Base-by-base conservation (phyloP, 2,329 filamentous ascomycete species). In the Trichoderma arundinaceum region DNA sequence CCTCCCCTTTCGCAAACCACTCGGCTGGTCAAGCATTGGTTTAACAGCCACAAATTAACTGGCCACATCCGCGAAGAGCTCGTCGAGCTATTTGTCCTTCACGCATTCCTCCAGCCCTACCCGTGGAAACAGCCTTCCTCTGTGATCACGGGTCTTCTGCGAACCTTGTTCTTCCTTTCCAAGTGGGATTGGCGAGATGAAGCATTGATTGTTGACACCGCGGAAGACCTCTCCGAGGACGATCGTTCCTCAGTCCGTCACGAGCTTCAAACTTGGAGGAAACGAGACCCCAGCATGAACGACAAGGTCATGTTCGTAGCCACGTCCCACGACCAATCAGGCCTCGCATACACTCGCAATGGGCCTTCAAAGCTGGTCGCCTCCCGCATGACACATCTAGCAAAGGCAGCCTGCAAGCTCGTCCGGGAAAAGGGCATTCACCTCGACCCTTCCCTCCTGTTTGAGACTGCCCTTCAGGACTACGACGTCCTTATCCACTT, bases 171-270 rank as follows among this genome's bases (percentile, higher is more conserved):
- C 38, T 90, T 94, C 76, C 82, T 99, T 13, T 88, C 93, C 1
- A 85, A 88, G 48, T 99, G 95, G 93, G 92, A 98, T 75, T 99
- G 95, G 95, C 87, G 91, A 33, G 83, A 88, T 7, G 89, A 93
- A 61, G 91, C 95, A 1, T 82, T 98, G 38, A 83, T 97, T 39
- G 83, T 97, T 32, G 92, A 97, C 75, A 76, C 77, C 5, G 85
- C 87, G 10, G 85, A 83, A 67, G 85, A 88, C 13, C 82, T 96
- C 73, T 85, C 85, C 7, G 77, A 81, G 7, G 80, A 85, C 10
- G 86, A 90, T 35, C 83, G 90, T 10, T 79, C 85, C 38, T 80
- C 82, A 2, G 88, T 95, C 68, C 84, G 83, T 43, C 91, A 88
- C 4, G 88, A 90, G 19, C 89, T 98, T 66, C 87, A 92, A 68